Conservation (phyloP, 108 stramenopile species). For the Nitzschia sp. region DNA sequence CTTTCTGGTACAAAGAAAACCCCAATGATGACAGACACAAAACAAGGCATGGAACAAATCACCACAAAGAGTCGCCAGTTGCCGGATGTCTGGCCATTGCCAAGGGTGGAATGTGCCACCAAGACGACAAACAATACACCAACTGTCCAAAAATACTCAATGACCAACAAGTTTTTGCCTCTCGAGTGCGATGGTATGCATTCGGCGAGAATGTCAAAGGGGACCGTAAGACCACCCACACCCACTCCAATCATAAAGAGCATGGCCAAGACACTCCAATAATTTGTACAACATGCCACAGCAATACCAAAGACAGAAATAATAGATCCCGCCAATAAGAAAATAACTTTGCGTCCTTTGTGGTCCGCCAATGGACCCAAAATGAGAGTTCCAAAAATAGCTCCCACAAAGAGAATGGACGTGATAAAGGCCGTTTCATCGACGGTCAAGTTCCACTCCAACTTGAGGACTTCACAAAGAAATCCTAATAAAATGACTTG, state of each 20-base stretch:
- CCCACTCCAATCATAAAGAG: constrained; percentile 78
- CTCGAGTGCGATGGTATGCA: constrained; percentile 53
- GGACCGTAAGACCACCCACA: constrained; percentile 55
- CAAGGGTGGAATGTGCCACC: constrained; percentile 59
- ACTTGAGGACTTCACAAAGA: constrained; percentile 58
- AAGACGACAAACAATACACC: constrained; percentile 67
- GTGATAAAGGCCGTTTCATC: constrained; percentile 65
- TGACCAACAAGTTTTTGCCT: constrained; percentile 59
- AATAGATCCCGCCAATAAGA: constrained; percentile 56
- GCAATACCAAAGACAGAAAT: constrained; percentile 67
- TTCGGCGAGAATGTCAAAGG: constrained; percentile 83
- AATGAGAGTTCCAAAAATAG: constrained; percentile 66
- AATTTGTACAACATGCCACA: constrained; percentile 53
- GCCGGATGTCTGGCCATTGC: constrained; percentile 12
- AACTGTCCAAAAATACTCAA: constrained; percentile 85
- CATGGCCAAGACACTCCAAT: constrained; percentile 39
- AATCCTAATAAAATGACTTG: constrained; percentile 77
- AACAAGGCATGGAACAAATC: constrained; percentile 63
- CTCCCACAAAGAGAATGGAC: constrained; percentile 70
- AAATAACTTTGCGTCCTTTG: constrained; percentile 71
- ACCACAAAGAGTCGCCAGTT: constrained; percentile 71
- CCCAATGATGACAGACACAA: constrained; percentile 57
- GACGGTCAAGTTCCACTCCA: constrained; percentile 62
- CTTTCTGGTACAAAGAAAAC: constrained; percentile 72
- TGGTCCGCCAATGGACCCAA: constrained; percentile 79